phyloP scores from a whole-genome alignment of 352 stramenopile genomes.

The Phytophthora parvispora region DNA sequence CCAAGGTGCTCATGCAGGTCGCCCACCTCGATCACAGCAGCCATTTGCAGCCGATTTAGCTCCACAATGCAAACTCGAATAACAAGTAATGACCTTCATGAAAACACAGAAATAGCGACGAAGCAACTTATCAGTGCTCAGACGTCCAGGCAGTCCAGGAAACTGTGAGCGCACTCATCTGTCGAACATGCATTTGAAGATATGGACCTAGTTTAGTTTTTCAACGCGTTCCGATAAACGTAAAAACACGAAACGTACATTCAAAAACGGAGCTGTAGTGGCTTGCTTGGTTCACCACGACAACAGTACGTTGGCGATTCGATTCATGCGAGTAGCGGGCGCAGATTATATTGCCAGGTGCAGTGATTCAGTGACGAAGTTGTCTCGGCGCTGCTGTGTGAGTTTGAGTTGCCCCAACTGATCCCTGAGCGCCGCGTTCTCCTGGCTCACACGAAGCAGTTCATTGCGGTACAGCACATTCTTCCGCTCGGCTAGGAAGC shows the following conservation, averaged over 20 bases:
- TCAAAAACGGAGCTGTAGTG: not conserved
- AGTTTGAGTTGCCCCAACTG: constrained; percentile 35
- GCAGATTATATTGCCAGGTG: constrained; percentile 50
- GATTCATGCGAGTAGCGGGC: too few relatives aligned
- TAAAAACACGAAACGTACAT: not conserved
- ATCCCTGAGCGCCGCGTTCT: constrained; percentile 62
- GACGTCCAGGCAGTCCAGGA: not conserved
- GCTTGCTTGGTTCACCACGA: too few relatives aligned
- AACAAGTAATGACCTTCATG: not conserved
- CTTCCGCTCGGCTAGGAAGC: constrained; percentile 76
- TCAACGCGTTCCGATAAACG: not conserved
- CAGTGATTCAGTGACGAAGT: constrained; percentile 41
- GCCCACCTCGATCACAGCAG: constrained; percentile 3
- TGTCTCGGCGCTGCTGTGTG: constrained; percentile 26
- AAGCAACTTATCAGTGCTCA: not conserved
- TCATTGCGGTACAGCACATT: constrained; percentile 84
- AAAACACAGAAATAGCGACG: not conserved
- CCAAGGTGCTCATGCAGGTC: constrained; percentile 1
- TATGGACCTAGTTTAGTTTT: not conserved
- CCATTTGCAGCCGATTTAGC: constrained; percentile 7
- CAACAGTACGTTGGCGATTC: too few relatives aligned
- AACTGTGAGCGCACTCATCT: not conserved
- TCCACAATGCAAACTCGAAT: not conserved
- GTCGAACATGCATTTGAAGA: not conserved
- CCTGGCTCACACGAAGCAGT: constrained; percentile 59